A percentile compares a stretch with the other conserved stretches of the same genome.
These are phyloP conservation scores for Sophora flavescens DNA, from an alignment of 306 rosid genomes.

Conservation along the genomic window DNA sequence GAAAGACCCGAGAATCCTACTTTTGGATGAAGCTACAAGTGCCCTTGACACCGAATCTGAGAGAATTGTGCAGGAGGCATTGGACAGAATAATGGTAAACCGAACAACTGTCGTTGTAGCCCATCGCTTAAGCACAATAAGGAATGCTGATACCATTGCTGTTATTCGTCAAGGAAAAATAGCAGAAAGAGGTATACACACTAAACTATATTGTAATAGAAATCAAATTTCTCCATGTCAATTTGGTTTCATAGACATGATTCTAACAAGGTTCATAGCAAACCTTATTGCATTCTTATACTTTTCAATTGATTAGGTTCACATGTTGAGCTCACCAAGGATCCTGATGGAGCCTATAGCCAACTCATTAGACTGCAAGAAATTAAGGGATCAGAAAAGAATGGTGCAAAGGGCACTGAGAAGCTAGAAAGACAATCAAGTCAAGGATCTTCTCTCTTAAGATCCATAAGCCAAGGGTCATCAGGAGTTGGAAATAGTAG, in stretches of 20 bases:
- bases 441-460: constrained; percentile 51
- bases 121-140: constrained; percentile 72
- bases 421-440: constrained; percentile 52
- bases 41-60: constrained; percentile 80
- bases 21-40: constrained; percentile 65
- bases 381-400: constrained; percentile 47
- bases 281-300: background rate
- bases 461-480: constrained; percentile 61
- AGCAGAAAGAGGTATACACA: constrained; percentile 72
- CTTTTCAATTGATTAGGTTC: constrained; percentile 61
- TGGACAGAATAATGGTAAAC: constrained; percentile 68
- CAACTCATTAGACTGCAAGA: constrained; percentile 73
- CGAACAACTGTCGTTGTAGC: constrained; percentile 79
- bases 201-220: no score
- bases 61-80: constrained; percentile 71
- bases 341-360: constrained; percentile 74
- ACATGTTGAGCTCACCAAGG: constrained; percentile 59
- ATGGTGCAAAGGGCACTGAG: constrained; percentile 43
- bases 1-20: constrained; percentile 69
- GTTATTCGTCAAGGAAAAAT: constrained; percentile 69
- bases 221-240: no score
- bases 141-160: constrained; percentile 61
- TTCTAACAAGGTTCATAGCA: background rate
- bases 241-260: background rate
- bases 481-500: constrained; percentile 60